Evolutionary conservation across 2,329 filamentous ascomycete species (phyloP).

Genomic region (Pseudohalonectria lignicola): DNA sequence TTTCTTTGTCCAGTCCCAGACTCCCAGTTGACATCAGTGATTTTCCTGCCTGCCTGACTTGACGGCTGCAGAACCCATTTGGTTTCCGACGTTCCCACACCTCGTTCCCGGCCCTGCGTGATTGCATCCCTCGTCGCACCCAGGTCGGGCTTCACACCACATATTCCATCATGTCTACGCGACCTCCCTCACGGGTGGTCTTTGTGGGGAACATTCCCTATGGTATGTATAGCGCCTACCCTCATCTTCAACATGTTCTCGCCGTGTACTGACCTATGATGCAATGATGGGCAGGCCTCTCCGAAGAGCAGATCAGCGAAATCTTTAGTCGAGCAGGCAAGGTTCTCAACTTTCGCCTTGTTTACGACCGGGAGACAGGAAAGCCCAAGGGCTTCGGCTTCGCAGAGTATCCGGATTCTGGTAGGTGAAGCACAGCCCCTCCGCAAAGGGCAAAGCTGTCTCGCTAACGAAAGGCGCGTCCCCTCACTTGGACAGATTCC

Average conservation of each 20-base stretch:
- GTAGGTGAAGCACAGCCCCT: slow-evolving; percentile 33
- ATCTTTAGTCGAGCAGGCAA: slow-evolving; percentile 86
- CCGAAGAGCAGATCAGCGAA: slow-evolving; percentile 90
- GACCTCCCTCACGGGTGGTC: slow-evolving; percentile 67
- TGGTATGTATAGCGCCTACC: slow-evolving; percentile 34
- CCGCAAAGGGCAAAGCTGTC: background rate
- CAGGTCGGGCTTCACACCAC: too few relatives aligned
- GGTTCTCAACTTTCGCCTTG: slow-evolving; percentile 82
- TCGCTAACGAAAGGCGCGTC: too few relatives aligned
- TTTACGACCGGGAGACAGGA: slow-evolving; percentile 92
- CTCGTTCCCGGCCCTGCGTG: too few relatives aligned
- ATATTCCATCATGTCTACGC: slow-evolving; percentile 55
- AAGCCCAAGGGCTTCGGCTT: slow-evolving; percentile 95
- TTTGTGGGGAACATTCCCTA: slow-evolving; percentile 85
- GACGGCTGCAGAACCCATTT: too few relatives aligned
- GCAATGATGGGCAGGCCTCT: too few relatives aligned
- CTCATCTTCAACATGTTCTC: too few relatives aligned
- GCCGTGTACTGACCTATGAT: too few relatives aligned
- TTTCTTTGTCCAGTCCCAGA: too few relatives aligned
- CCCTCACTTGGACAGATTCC: slow-evolving; percentile 54
- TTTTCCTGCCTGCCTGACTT: too few relatives aligned
- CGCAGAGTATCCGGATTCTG: slow-evolving; percentile 86
- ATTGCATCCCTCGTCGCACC: too few relatives aligned
- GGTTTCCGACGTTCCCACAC: too few relatives aligned
- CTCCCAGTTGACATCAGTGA: too few relatives aligned